phyloP scores from a whole-genome alignment of 306 rosid genomes.

The Boehmeria nivea region DNA sequence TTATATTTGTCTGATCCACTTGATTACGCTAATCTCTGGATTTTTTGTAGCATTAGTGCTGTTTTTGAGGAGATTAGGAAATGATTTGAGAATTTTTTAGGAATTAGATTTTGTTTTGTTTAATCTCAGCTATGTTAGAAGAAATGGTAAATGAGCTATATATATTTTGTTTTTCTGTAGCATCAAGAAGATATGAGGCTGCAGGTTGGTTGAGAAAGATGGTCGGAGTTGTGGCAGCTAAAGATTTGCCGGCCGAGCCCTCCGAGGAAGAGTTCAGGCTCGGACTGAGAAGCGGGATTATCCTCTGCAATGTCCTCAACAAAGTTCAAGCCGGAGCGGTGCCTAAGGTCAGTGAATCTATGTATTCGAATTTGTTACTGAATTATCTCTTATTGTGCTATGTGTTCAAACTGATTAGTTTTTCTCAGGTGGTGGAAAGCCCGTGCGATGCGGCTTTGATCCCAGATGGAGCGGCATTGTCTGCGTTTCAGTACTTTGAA shows the following conservation, averaged over 20 bases:
- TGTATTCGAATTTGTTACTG: background rate
- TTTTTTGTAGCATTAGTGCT: no score
- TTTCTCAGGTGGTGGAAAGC: conserved; percentile 80
- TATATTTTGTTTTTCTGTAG: conserved; percentile 30
- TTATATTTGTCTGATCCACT: no score
- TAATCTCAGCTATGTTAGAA: no score
- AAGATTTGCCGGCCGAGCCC: conserved; percentile 93
- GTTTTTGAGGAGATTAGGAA: no score
- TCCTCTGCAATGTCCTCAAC: conserved; percentile 79
- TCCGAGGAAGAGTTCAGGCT: conserved; percentile 96
- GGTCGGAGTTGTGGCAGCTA: conserved; percentile 95
- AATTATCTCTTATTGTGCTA: background rate
- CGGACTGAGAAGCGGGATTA: conserved; percentile 90
- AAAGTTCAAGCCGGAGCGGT: conserved; percentile 83
- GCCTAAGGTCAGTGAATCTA: conserved; percentile 50
- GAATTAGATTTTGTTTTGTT: background rate
- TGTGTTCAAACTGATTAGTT: background rate
- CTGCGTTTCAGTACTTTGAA: conserved; percentile 93
- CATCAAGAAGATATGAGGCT: conserved; percentile 82
- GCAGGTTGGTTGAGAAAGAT: conserved; percentile 95
- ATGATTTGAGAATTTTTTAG: no score
- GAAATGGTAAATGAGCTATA: background rate
- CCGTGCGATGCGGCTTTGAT: conserved; percentile 69
- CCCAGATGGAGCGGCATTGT: conserved; percentile 86
- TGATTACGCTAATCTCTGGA: no score